A percentile compares a stretch with the other conserved stretches of the same genome.
Evolutionary conservation across 768 basidiomycete species (phyloP).

Genomic region (Boletus pseudopeckii): DNA sequence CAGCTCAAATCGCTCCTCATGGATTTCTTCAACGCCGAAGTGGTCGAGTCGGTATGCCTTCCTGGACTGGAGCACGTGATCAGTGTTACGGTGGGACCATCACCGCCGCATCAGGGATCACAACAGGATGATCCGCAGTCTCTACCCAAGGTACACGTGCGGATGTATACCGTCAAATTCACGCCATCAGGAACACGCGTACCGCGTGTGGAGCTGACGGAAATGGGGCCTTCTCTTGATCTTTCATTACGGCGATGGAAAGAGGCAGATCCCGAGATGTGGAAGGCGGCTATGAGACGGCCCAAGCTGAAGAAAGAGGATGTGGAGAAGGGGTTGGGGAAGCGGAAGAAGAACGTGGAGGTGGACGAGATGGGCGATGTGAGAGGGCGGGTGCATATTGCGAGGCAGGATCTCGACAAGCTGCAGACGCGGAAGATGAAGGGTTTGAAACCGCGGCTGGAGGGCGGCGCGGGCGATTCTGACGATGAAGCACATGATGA

Average conservation of each 20-base stretch:
- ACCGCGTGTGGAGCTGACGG: constrained; percentile 77
- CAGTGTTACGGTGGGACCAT: constrained; percentile 71
- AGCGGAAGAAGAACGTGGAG: constrained; percentile 92
- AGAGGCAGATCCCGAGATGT: constrained; percentile 70
- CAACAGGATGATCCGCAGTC: constrained; percentile 38
- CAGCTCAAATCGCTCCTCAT: constrained; percentile 91
- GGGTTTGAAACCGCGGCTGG: constrained; percentile 58
- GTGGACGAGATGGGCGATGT: constrained; percentile 98
- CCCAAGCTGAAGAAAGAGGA: constrained; percentile 89
- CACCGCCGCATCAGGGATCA: constrained; percentile 38
- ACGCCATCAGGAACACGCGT: constrained; percentile 74
- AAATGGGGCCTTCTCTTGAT: constrained; percentile 92
- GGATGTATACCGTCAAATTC: constrained; percentile 76
- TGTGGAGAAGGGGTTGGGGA: constrained; percentile 82
- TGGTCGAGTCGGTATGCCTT: constrained; percentile 78
- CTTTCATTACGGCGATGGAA: constrained; percentile 73
- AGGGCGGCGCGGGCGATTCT: neutral
- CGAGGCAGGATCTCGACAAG: constrained; percentile 80
- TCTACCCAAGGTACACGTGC: constrained; percentile 84
- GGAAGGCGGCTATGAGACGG: constrained; percentile 76
- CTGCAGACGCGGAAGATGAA: constrained; percentile 97
- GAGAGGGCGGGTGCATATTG: constrained; percentile 86
- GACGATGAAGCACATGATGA: neutral
- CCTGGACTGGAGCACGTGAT: constrained; percentile 86
- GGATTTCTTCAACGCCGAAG: constrained; percentile 87